Percentiles rank a stretch among this genome's conserved stretches.
These are phyloP conservation scores for Anthoceros angustus DNA, from an alignment of 225 moss, liverwort and hornwort species.

Conservation along the genomic window DNA sequence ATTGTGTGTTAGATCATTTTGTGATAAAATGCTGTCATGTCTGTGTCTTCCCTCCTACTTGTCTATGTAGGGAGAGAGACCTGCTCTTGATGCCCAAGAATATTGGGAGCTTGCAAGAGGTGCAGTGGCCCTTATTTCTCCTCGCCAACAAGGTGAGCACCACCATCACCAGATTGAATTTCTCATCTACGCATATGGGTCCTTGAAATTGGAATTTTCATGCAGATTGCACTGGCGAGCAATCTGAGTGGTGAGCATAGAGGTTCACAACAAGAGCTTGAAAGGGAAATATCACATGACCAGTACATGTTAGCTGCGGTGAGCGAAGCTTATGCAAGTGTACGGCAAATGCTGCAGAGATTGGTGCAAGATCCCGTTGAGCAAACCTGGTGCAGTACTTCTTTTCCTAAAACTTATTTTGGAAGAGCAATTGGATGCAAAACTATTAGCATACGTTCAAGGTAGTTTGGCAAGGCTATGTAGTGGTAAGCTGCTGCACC, in stretches of 20 bases:
- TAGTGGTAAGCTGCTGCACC: no score
- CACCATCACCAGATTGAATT: not conserved
- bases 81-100: constrained; percentile 78
- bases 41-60: no score
- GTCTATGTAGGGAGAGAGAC: constrained; percentile 46
- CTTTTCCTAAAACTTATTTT: no score
- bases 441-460: no score
- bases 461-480: no score
- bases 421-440: no score
- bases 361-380: constrained; percentile 43
- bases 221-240: constrained; percentile 72
- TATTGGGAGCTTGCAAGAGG: constrained; percentile 22
- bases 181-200: no score
- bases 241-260: constrained; percentile 84
- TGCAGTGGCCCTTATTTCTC: constrained; percentile 88
- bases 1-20: no score
- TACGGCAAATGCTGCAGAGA: constrained; percentile 38
- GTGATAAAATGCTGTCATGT: no score
- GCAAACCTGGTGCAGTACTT: not conserved
- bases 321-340: constrained; percentile 40
- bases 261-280: constrained; percentile 35
- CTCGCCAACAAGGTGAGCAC: constrained; percentile 81
- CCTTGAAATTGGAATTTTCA: constrained; percentile 4
- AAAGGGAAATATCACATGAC: constrained; percentile 54
- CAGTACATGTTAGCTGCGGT: constrained; percentile 92